Base-by-base conservation (phyloP, 2,329 filamentous ascomycete genomes). In the Pseudocercospora eumusae region DNA sequence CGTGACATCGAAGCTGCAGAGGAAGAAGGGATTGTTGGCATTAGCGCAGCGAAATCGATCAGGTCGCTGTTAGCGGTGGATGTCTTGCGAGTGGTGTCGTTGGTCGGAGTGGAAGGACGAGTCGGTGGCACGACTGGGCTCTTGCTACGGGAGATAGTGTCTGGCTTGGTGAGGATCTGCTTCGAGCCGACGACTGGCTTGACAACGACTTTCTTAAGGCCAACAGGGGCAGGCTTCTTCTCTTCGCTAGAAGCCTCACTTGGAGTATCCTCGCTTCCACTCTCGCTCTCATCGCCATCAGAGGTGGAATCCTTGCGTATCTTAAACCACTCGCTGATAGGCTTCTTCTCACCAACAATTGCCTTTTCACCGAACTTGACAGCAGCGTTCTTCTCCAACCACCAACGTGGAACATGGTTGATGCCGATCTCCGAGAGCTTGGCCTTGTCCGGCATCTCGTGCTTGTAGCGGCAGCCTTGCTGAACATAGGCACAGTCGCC, bases 381-480 rank as follows among this genome's bases (percentile, higher is more conserved):
- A 1, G 72, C 72, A 21, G 65, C 68, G 23, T 71, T 66, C 68
- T 81, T 80, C 57, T 86, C 81, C 57, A 79, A 78, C 70, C 80
- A 86, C 86, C 86, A 88, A 7, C 75, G 74, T 8, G 86, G 85
- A 15, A 82, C 75, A 45, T 79, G 77, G 2, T 77, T 76, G 56
- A 96, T 83, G 0, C 93, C 93, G 2, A 96, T 81, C 6, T 83
- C 80, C 47, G 84, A 78, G 68, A 96, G 85, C 0, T 86, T 90
- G 0, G 81, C 78, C 56, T 81, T 81, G 66, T 92, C 86, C 0
- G 93, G 93, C 89, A 96, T 96, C 74, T 95, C 90, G 74, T 96
- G 93, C 78, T 92, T 93, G 80, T 87, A 96, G 67, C 88, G 86
- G 79, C 93, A 96, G 0, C 93, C 92, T 71, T 93, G 88, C 74